Conservation (phyloP, 1,139 yeast genomes). For the Blastobotrys capitulatus region DNA sequence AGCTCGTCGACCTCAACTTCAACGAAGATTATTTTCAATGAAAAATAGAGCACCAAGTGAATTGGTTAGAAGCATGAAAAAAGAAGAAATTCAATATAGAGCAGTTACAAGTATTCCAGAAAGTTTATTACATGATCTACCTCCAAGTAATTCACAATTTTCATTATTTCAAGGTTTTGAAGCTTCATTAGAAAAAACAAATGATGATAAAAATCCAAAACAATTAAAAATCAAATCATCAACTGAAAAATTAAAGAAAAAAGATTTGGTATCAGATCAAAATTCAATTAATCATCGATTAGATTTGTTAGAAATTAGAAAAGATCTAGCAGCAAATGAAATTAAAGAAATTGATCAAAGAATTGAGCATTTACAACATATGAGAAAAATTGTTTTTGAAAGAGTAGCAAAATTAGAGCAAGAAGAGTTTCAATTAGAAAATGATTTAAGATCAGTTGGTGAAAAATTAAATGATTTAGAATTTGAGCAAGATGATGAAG, state of each 20-base stretch:
- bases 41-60: constrained; percentile 39
- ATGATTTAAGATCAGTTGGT: constrained; percentile 39
- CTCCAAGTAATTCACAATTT: constrained; percentile 36
- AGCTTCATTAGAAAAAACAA: constrained; percentile 36
- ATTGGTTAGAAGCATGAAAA: constrained; percentile 29
- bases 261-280: constrained; percentile 36
- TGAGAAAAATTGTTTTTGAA: constrained; percentile 50
- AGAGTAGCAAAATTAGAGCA: constrained; percentile 55
- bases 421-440: constrained; percentile 50
- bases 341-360: constrained; percentile 56
- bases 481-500: constrained; percentile 5
- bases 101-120: constrained; percentile 49
- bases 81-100: constrained; percentile 28
- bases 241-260: constrained; percentile 20
- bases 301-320: constrained; percentile 54
- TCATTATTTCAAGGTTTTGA: constrained; percentile 64
- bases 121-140: constrained; percentile 49
- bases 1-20: constrained; percentile 35
- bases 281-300: constrained; percentile 42
- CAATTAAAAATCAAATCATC: constrained; percentile 20
- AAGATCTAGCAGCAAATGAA: constrained; percentile 58
- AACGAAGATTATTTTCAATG: constrained; percentile 34
- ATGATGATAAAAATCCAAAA: neutral
- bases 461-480: constrained; percentile 7
- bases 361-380: constrained; percentile 44